phyloP scores from a whole-genome alignment of 2,329 filamentous ascomycete genomes.

The Davidsoniella eucalypti region DNA sequence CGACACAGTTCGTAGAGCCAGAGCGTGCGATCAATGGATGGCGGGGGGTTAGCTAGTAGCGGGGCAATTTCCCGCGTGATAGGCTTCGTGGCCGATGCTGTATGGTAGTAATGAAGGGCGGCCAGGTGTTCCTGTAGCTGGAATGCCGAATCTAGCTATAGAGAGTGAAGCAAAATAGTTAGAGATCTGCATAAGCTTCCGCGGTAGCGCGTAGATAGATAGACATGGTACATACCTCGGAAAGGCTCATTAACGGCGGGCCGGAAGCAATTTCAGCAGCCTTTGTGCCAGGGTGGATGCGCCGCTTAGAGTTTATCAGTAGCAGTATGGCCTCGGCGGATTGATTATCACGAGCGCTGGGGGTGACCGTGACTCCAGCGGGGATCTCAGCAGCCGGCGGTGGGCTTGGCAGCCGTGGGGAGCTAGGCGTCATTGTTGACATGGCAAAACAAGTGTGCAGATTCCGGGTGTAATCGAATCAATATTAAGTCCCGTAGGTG shows the following conservation, averaged over 20 bases:
- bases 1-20: conserved; percentile 98
- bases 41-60: conserved; percentile 62
- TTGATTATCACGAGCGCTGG: conserved; percentile 35
- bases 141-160: conserved; percentile 86
- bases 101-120: conserved; percentile 72
- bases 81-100: conserved; percentile 47
- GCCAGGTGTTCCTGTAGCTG: conserved; percentile 95
- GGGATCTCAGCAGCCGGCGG: conserved; percentile 92
- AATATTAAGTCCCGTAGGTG: no score
- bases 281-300: conserved; percentile 85
- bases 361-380: conserved; percentile 63
- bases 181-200: background rate
- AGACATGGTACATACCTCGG: conserved; percentile 43
- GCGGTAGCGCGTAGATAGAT: background rate
- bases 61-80: conserved; percentile 62
- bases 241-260: conserved; percentile 70
- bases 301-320: conserved; percentile 59
- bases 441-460: conserved; percentile 22
- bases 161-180: background rate
- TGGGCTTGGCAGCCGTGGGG: conserved; percentile 83
- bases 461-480: background rate
- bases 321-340: conserved; percentile 39
- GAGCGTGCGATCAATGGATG: conserved; percentile 66
- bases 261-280: conserved; percentile 86
- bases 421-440: conserved; percentile 49